Conservation (phyloP, 2,329 filamentous ascomycete genomes). For the Ophiognomonia clavigignenti-juglandacearum region DNA sequence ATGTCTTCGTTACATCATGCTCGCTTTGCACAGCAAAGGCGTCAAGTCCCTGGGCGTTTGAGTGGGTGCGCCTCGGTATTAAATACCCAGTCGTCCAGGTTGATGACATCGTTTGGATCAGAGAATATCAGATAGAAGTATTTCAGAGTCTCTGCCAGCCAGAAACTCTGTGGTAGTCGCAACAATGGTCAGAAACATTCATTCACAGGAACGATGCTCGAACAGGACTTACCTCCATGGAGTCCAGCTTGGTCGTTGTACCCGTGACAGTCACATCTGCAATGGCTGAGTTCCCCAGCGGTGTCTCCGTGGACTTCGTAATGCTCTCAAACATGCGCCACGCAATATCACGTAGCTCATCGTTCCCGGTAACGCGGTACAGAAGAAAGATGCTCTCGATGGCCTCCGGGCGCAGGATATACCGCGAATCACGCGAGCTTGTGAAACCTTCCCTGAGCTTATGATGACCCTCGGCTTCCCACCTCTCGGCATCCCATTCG, state of each 20-base stretch:
- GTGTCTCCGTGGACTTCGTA: slow-evolving; percentile 49
- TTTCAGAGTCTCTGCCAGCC: slow-evolving; percentile 59
- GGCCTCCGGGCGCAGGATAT: slow-evolving; percentile 63
- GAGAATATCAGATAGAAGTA: slow-evolving; percentile 60
- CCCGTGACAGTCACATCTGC: slow-evolving; percentile 33
- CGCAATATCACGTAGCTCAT: slow-evolving; percentile 67
- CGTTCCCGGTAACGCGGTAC: slow-evolving; percentile 72
- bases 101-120: slow-evolving; percentile 42
- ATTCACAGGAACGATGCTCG: not conserved
- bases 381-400: slow-evolving; percentile 73
- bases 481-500: slow-evolving; percentile 31
- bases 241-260: slow-evolving; percentile 36
- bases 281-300: slow-evolving; percentile 19
- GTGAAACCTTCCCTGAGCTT: slow-evolving; percentile 23
- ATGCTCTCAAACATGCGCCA: slow-evolving; percentile 76
- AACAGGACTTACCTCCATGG: slow-evolving; percentile 17
- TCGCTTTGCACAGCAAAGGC: not conserved
- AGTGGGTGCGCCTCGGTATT: slow-evolving; percentile 31
- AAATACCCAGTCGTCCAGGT: slow-evolving; percentile 53
- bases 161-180: slow-evolving; percentile 46
- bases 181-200: not conserved
- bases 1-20: not conserved
- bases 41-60: not conserved
- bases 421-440: slow-evolving; percentile 30
- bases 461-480: slow-evolving; percentile 24